Conservation (phyloP, 768 basidiomycete species). For the Lyophyllum semitale region DNA sequence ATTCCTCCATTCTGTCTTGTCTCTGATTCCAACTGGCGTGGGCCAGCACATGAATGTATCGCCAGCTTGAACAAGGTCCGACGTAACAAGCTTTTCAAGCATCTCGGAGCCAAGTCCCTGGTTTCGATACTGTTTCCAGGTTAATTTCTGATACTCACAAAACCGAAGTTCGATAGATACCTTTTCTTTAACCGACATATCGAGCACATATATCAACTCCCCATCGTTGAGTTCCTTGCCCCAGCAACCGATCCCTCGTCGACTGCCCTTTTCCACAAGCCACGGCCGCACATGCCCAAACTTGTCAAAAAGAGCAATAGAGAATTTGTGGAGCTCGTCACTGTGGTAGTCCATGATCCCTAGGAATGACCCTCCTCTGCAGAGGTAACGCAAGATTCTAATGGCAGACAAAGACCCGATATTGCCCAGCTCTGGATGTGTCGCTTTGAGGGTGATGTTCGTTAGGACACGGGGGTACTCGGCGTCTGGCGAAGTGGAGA, state of each 20-base stretch:
- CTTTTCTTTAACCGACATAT: constrained; percentile 22
- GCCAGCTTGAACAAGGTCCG: constrained; percentile 11
- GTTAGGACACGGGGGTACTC: constrained; percentile 8
- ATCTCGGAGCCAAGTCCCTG: constrained; percentile 24
- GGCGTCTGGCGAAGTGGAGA: neutral
- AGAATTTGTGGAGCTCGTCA: constrained; percentile 31
- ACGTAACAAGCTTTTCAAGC: constrained; percentile 18
- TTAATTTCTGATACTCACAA: neutral
- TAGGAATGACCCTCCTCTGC: constrained; percentile 15
- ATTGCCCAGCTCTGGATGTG: constrained; percentile 10
- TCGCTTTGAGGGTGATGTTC: constrained; percentile 6
- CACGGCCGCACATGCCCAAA: constrained; percentile 22
- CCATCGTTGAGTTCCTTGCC: constrained; percentile 28
- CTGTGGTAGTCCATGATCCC: constrained; percentile 29
- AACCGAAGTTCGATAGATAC: constrained; percentile 13
- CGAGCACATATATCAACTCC: constrained; percentile 26
- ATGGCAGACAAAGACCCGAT: constrained; percentile 11
- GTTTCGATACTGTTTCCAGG: constrained; percentile 11
- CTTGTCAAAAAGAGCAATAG: constrained; percentile 29
- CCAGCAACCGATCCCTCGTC: constrained; percentile 34
- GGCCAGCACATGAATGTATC: constrained; percentile 26
- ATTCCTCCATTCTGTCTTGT: neutral
- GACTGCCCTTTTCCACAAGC: constrained; percentile 25
- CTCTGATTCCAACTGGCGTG: constrained; percentile 14
- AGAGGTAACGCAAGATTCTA: constrained; percentile 8